Percentiles rank a stretch among this genome's conserved stretches.
Conservation (phyloP, 1,139 yeast species). For the Hyphopichia burtonii region DNA sequence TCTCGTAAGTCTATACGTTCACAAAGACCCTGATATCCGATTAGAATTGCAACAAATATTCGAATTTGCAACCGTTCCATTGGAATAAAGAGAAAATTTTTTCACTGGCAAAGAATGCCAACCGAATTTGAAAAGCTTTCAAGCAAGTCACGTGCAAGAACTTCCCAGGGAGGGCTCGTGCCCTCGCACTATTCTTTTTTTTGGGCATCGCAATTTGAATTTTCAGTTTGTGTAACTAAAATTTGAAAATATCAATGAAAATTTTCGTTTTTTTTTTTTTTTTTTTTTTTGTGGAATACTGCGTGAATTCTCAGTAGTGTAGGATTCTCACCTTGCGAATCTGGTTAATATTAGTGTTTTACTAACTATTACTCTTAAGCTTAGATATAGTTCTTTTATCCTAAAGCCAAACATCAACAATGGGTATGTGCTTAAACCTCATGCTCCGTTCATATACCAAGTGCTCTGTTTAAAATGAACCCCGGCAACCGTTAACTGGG, state of each 20-base stretch:
- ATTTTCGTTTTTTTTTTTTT: constrained; percentile 19
- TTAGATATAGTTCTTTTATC: constrained; percentile 3
- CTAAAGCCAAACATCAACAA: constrained; percentile 15
- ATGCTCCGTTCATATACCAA: not conserved
- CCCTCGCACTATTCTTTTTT: too few species aligned
- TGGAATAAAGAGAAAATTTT: too few species aligned
- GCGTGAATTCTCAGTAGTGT: constrained; percentile 5
- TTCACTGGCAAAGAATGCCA: too few species aligned
- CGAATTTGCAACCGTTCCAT: too few species aligned
- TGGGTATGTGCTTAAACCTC: constrained; percentile 15
- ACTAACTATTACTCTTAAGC: not conserved
- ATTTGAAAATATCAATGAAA: constrained; percentile 6
- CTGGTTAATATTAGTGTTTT: constrained; percentile 1
- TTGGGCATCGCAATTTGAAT: not conserved
- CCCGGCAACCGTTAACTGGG: too few species aligned
- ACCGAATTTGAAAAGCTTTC: too few species aligned
- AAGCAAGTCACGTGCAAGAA: too few species aligned
- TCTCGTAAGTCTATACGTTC: too few species aligned
- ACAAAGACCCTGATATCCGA: too few species aligned
- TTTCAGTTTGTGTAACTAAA: not conserved
- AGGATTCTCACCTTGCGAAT: not conserved
- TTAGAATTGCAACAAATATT: too few species aligned
- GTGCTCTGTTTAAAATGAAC: not conserved
- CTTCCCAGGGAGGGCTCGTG: too few species aligned
- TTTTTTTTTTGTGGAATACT: too few species aligned